Conservation (phyloP, 345 rosid genomes). For the Citrus reticulata region DNA sequence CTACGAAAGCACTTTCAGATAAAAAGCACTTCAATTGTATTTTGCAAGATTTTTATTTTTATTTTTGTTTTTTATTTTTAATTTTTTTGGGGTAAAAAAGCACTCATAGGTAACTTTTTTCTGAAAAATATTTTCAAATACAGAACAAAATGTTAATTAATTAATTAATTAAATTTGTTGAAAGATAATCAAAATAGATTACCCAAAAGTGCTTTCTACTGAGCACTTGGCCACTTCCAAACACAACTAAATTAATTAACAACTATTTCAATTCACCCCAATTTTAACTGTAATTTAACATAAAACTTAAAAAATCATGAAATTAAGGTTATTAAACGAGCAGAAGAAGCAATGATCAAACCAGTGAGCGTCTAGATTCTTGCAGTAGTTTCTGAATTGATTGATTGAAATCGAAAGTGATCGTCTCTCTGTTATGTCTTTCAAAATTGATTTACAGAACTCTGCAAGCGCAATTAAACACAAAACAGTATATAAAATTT, state of each 20-base stretch:
- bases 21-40: not conserved
- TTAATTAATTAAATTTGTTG: too few species aligned
- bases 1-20: not conserved
- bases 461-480: conserved; percentile 32
- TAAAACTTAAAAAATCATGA: not conserved
- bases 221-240: not conserved
- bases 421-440: conserved; percentile 42
- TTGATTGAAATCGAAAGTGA: conserved; percentile 47
- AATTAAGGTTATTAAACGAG: not conserved
- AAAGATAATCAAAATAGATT: not conserved
- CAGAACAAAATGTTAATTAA: too few species aligned
- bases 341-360: conserved; percentile 12
- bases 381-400: conserved; percentile 66
- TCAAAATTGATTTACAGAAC: conserved; percentile 50
- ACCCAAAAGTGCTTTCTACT: not conserved
- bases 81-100: not conserved
- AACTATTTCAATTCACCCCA: not conserved
- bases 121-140: too few species aligned
- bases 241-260: not conserved
- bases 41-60: not conserved
- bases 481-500: not conserved
- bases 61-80: too few species aligned
- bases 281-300: not conserved
- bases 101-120: not conserved
- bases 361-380: conserved; percentile 45